phyloP scores from a whole-genome alignment of 176 grass and related monocot genomes.

The Urochloa ruziziensis region DNA sequence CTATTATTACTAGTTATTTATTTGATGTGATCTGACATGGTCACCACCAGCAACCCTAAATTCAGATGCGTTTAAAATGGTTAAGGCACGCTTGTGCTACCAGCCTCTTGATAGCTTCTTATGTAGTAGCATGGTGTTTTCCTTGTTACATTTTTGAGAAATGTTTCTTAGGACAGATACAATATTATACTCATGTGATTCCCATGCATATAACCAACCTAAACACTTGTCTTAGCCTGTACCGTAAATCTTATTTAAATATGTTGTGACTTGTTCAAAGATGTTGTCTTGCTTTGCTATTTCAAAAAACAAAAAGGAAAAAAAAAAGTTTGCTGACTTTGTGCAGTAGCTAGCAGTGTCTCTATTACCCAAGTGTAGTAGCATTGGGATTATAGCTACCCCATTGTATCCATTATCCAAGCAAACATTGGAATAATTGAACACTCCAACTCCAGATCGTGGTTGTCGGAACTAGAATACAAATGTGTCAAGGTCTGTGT shows the following conservation, averaged over 20 bases:
- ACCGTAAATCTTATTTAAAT: not conserved
- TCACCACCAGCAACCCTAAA: not conserved
- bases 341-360: not conserved
- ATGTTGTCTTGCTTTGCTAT: not conserved
- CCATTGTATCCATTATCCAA: not conserved
- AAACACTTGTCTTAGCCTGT: not conserved
- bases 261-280: not conserved
- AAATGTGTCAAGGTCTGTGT: too few relatives aligned
- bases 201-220: not conserved
- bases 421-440: not conserved
- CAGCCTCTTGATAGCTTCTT: not conserved
- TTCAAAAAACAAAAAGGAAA: not conserved
- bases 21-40: not conserved
- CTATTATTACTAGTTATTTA: not conserved
- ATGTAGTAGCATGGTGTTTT: not conserved
- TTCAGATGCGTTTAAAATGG: not conserved
- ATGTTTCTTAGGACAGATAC: not conserved
- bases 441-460: not conserved
- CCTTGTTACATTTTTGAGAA: not conserved
- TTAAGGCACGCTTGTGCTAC: not conserved
- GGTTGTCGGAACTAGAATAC: not conserved
- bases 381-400: not conserved
- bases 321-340: not conserved
- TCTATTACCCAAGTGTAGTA: not conserved
- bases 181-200: not conserved